Base-by-base conservation (phyloP, 768 basidiomycete species). In the Sarcodon aspratus region DNA sequence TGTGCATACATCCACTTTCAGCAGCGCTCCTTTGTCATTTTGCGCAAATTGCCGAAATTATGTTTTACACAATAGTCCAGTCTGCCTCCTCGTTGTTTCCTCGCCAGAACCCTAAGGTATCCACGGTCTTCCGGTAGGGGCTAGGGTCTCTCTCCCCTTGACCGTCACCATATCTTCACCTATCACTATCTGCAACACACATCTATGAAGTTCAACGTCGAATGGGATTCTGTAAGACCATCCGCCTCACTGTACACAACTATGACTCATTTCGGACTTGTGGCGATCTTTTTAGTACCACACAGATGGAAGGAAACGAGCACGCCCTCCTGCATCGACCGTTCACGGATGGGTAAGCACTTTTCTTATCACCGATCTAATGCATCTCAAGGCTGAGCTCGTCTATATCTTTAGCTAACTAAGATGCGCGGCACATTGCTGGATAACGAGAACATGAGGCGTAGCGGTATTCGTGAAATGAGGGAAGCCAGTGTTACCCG, bases 381-480 rank as follows among this genome's bases (percentile, higher is more conserved):
- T 27, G 5, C 5, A 27, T 27, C 21, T 5, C 21, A 27, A 27
- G 21, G 5, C 21, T 27, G 21, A 27, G 5, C 21, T 27, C 21
- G 5, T 27, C 21, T 27, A 27, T 27, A 27, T 27, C 21, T 27
- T 27, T 5, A 27, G 21, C 13, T 42, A 27, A 77, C 79, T n/a
- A 87, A 86, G 63, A 75, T 80, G 75, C 73, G 84, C 52, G 85
- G 83, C 21, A 85, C 84, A 10, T 67, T 86, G 33, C 59, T 72
- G 33, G 82, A 81, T 34, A 70, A 83, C 57, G 82, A 85, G 58
- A 57, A 54, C 15, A 64, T 82, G 44, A 72, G 83, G 36, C 50
- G 48, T 7, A 54, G 78, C 69, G 85, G 85, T 43, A 85, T 85
- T 61, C 69, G 69, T 46, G 85, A 87, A 63, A 86, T 86, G 79